Evolutionary conservation across 2,329 filamentous ascomycete genomes (phyloP).

Genomic region (Nannizzia gypsea): DNA sequence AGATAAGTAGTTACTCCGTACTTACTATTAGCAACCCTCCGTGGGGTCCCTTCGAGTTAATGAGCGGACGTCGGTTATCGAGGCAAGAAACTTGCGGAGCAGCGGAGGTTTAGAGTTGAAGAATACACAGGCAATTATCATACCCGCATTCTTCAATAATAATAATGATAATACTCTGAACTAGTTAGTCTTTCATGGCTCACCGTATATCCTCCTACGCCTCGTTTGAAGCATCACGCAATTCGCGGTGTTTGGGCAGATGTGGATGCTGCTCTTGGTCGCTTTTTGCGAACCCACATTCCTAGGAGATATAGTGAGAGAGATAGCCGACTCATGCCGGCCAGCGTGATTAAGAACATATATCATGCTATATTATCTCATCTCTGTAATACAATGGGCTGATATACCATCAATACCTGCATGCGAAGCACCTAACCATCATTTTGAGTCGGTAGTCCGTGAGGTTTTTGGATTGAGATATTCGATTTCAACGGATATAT

Average conservation of each 20-base stretch:
- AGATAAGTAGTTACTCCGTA: too few species aligned
- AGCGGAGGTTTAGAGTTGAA: constrained; percentile 3
- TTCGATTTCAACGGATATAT: too few species aligned
- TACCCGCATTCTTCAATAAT: too few species aligned
- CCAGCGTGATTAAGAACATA: background rate
- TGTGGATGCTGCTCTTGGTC: background rate
- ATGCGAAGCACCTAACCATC: too few species aligned
- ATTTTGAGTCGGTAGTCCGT: too few species aligned
- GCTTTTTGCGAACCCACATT: background rate
- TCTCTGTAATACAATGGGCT: too few species aligned
- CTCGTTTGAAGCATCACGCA: background rate
- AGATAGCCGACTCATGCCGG: background rate
- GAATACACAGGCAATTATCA: background rate
- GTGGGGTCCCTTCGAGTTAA: background rate
- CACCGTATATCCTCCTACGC: background rate
- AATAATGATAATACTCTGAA: background rate
- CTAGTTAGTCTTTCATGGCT: background rate
- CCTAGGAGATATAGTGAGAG: background rate
- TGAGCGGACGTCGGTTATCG: background rate
- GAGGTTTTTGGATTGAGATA: too few species aligned
- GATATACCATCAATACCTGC: too few species aligned
- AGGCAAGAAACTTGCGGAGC: background rate
- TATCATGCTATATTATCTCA: background rate
- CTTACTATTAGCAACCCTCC: background rate
- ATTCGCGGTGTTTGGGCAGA: background rate